Conservation (phyloP, 2,329 filamentous ascomycete species). For the Trichoderma koningiopsis region DNA sequence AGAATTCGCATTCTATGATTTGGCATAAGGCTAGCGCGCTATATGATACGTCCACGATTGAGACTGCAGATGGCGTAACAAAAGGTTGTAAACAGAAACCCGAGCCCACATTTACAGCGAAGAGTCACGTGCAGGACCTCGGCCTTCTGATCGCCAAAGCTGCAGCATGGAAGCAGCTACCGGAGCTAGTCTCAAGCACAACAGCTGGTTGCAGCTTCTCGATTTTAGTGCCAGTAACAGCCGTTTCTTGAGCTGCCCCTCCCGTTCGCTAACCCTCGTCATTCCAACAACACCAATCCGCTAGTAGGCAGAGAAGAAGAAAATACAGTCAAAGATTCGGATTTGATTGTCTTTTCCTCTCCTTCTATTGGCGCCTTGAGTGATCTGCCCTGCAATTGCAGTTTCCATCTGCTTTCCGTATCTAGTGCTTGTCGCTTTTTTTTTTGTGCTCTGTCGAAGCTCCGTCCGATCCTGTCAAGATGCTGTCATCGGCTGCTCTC, state of each 20-base stretch:
- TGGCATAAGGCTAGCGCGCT: background rate
- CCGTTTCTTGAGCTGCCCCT: constrained; percentile 7
- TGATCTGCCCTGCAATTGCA: background rate
- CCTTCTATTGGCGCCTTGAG: background rate
- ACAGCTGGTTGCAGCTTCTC: constrained; percentile 20
- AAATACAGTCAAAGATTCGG: background rate
- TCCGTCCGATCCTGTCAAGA: constrained; percentile 31
- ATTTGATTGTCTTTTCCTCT: background rate
- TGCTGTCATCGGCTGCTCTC: constrained; percentile 48
- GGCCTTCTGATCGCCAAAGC: background rate
- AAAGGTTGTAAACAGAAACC: too few relatives aligned
- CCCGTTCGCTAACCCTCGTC: constrained; percentile 24
- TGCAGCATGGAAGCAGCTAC: background rate
- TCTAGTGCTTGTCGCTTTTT: background rate
- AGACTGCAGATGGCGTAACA: background rate
- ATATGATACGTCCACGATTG: background rate
- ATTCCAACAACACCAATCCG: constrained; percentile 27
- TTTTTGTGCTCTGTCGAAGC: background rate
- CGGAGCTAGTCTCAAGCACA: background rate
- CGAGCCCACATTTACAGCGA: background rate
- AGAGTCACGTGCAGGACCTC: background rate
- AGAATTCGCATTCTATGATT: background rate
- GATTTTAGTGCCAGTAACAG: background rate
- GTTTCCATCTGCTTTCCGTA: background rate
- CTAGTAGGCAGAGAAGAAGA: background rate